Base-by-base conservation (phyloP, 352 stramenopile species). In the Aphanomyces astaci region DNA sequence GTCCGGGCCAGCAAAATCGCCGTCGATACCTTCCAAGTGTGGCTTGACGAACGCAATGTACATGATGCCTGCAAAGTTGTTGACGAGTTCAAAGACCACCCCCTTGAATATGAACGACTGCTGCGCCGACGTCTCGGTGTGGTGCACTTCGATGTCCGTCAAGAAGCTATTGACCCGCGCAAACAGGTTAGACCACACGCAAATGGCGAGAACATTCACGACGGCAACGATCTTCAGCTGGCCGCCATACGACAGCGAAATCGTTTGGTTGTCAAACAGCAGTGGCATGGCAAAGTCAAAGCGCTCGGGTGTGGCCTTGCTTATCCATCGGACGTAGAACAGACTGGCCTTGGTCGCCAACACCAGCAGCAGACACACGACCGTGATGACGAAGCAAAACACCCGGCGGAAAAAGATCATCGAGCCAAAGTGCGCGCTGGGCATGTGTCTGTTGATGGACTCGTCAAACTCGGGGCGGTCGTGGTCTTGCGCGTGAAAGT, bases 11-110 rank as follows among this genome's bases (percentile, higher is more conserved):
- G 62, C 28, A 28, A 51, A 68, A 11, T 59, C n/a, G 3, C 81
- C 65, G 32, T 80, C 72, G 56, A 84, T 88, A 1, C 79, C 81
- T 73, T 90, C 80, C 22, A 95, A 76, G 32, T 78, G 85, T 48
- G 86, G 75, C 69, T 98, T 96, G 60, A 97, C 81, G 70, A 98
- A 96, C 31, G 92, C 91, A 22, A 98, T 81, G 75, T 98, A 98
- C 73, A 98, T 96, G 48, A 97, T 75, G 56, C 82, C 84, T n/a
- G 96, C 79, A 79, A 97, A 98, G 72, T 96, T 95, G 80, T 98
- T 96, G 74, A 98, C 94, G 32, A 96, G 95, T 79, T 98, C 91
- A 76, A 98, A 98, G 53, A 97, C 83, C 64, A 98, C 87, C 65
- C 88, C 92, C 79, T 98, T 98, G 66, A 97, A 71, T 64, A 98